These are phyloP conservation scores for Narthecium ossifragum DNA, from an alignment of 106 monocot genomes.

Conservation along the genomic window DNA sequence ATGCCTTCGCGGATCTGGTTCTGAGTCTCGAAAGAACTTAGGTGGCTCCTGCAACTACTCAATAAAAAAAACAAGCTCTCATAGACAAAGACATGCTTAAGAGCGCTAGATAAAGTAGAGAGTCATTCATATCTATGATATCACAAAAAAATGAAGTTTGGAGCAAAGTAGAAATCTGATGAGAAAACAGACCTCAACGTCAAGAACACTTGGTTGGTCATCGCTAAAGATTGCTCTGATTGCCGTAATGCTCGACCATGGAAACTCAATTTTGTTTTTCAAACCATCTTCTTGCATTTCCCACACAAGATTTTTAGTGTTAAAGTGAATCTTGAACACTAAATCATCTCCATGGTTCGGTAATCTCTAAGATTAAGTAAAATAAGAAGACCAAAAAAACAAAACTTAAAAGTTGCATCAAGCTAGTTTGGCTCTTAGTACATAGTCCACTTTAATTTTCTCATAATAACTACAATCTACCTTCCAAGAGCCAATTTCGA, in stretches of 20 bases:
- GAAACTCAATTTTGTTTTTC: slow-evolving; percentile 23
- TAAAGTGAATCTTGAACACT: slow-evolving; percentile 18
- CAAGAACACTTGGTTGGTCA: slow-evolving; percentile 7
- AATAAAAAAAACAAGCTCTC: background rate
- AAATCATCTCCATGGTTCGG: slow-evolving; percentile 10
- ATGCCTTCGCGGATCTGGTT: slow-evolving; percentile 19
- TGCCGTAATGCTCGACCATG: slow-evolving; percentile 17
- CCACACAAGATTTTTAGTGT: slow-evolving; percentile 18
- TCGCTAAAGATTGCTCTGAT: slow-evolving; percentile 12
- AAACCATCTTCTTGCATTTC: slow-evolving; percentile 19
- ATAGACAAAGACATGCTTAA: too few relatives aligned
- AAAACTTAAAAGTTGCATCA: too few relatives aligned
- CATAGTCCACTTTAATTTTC: background rate
- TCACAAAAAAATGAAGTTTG: background rate
- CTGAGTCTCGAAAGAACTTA: slow-evolving; percentile 10
- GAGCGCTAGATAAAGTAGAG: background rate
- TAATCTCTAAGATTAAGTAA: background rate
- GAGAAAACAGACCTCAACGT: slow-evolving; percentile 6
- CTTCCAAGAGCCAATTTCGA: slow-evolving; percentile 24
- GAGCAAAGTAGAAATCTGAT: too few relatives aligned
- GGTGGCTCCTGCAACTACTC: slow-evolving; percentile 14
- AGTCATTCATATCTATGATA: background rate
- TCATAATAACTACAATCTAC: background rate
- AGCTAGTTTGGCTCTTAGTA: background rate
- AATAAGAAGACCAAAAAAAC: background rate